These are phyloP conservation scores for Solanum aculeatissimum DNA, from an alignment of 305 asterid species.

Conservation along the genomic window DNA sequence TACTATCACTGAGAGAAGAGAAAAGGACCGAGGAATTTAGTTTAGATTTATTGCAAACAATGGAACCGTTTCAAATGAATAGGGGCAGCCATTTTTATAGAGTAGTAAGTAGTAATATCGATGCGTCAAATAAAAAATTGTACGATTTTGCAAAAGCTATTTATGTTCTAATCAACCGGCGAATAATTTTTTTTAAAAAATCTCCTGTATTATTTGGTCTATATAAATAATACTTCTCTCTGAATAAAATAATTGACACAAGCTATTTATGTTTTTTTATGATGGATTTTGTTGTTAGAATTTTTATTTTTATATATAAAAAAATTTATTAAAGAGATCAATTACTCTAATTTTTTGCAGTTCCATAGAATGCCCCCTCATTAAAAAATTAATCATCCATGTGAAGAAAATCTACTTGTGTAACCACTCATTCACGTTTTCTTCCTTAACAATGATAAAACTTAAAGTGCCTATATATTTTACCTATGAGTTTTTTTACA, in stretches of 20 bases:
- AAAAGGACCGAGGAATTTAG: neutral
- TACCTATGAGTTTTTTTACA: no score
- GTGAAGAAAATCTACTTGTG: neutral
- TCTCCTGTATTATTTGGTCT: no score
- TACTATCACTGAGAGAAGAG: neutral
- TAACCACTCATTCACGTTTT: neutral
- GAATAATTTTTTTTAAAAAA: no score
- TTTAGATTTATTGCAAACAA: neutral
- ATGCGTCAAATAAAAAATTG: neutral
- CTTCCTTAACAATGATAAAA: neutral
- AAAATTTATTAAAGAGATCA: neutral
- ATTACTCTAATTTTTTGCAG: neutral
- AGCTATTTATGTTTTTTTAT: no score
- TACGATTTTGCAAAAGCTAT: neutral
- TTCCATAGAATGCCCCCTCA: neutral
- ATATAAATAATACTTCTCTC: neutral
- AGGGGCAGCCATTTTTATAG: slow-evolving; percentile 8
- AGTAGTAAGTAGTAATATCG: neutral
- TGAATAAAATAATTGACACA: neutral
- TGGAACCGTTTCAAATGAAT: slow-evolving; percentile 11
- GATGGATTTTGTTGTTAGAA: no score
- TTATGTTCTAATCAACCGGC: neutral
- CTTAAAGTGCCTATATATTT: neutral
- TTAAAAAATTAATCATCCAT: neutral
- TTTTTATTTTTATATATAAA: no score